These are phyloP conservation scores for Lentinula edodes DNA, from an alignment of 768 basidiomycete species.

Conservation along the genomic window DNA sequence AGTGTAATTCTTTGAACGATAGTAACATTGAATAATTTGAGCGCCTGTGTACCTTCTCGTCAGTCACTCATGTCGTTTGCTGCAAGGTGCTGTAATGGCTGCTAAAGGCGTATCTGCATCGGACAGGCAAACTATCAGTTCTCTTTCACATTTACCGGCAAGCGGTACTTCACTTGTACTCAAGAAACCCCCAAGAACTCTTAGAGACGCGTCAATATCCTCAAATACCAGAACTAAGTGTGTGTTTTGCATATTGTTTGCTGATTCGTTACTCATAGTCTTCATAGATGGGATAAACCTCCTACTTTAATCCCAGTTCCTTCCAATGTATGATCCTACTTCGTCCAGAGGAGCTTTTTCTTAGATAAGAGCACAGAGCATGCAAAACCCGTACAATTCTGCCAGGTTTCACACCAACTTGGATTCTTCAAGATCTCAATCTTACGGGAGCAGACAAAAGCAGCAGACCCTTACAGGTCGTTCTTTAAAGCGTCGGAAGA, in stretches of 20 bases:
- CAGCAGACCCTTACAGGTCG: background rate
- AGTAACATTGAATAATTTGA: background rate
- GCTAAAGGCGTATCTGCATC: background rate
- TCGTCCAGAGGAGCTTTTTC: background rate
- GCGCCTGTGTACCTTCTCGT: background rate
- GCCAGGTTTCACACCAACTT: background rate
- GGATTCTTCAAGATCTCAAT: background rate
- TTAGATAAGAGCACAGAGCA: background rate
- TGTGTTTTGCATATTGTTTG: background rate
- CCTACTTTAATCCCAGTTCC: background rate
- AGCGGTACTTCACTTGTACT: background rate
- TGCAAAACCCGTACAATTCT: background rate
- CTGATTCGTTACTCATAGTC: background rate
- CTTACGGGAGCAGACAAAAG: background rate
- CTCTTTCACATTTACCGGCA: background rate
- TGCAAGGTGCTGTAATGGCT: background rate
- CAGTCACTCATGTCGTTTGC: background rate
- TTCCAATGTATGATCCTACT: background rate
- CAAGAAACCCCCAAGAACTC: background rate
- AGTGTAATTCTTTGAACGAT: background rate
- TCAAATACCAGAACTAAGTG: background rate
- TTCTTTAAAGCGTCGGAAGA: background rate
- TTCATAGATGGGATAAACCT: background rate
- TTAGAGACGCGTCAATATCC: constrained; percentile 3
- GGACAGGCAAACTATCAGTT: background rate